Percentiles rank a stretch among this genome's conserved stretches.
Conservation (phyloP, 202 grass and related monocot genomes). For the Saccharum hybrid region DNA sequence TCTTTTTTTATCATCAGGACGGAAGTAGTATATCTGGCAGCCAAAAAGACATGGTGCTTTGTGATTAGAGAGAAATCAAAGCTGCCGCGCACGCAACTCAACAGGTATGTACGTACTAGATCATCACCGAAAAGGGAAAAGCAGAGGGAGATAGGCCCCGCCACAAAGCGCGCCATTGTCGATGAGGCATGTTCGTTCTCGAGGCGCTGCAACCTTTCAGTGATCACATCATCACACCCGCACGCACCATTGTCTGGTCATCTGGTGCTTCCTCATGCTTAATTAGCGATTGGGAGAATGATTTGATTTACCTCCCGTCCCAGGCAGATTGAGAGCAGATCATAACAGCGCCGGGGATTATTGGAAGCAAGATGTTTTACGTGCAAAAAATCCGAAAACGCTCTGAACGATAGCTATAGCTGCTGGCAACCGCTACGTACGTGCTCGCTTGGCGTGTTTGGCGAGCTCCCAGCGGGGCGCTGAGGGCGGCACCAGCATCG, state of each 20-base stretch:
- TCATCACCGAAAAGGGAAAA: slow-evolving; percentile 27
- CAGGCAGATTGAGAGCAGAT: no score
- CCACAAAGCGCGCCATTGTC: neutral
- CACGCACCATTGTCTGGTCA: neutral
- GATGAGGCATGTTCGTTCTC: slow-evolving; percentile 38
- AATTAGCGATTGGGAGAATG: no score
- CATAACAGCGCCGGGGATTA: no score
- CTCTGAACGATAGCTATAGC: no score
- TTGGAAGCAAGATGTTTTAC: no score
- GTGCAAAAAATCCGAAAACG: no score
- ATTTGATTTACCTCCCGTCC: neutral
- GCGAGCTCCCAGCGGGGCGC: neutral
- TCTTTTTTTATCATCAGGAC: no score
- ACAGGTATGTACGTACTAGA: neutral
- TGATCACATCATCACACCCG: neutral
- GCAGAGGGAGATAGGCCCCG: neutral
- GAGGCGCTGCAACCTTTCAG: slow-evolving; percentile 28
- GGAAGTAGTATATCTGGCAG: no score
- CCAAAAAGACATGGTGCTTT: slow-evolving; percentile 19
- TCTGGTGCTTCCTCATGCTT: neutral
- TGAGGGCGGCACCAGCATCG: neutral
- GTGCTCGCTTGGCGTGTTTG: neutral
- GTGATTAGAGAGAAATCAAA: neutral
- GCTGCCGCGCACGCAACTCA: neutral
- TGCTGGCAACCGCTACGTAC: no score